phyloP scores from a whole-genome alignment of 2,329 filamentous ascomycete species.

The Triangularia setosa region DNA sequence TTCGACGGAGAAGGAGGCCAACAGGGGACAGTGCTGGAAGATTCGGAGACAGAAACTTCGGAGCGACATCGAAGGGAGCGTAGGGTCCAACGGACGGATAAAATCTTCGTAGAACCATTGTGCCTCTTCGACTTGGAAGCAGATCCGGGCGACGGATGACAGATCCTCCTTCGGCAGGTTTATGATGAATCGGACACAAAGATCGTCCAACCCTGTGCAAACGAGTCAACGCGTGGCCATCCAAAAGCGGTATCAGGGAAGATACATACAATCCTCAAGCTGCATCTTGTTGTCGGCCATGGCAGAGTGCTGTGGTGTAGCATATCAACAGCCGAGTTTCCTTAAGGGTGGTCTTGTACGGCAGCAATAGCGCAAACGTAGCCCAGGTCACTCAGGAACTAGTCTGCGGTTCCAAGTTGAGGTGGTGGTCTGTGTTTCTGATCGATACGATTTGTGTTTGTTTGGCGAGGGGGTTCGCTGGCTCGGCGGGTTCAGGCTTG shows the following conservation, averaged over 20 bases:
- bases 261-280: slow-evolving; percentile 75
- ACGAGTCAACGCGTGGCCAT: slow-evolving; percentile 16
- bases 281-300: slow-evolving; percentile 79
- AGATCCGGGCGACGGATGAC: slow-evolving; percentile 85
- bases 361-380: background rate
- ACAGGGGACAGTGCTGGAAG: slow-evolving; percentile 88
- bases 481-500: background rate
- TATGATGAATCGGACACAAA: slow-evolving; percentile 96
- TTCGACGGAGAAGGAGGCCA: slow-evolving; percentile 74
- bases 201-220: slow-evolving; percentile 81
- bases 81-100: slow-evolving; percentile 82
- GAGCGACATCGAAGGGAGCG: slow-evolving; percentile 78
- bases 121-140: slow-evolving; percentile 97
- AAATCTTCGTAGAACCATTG: slow-evolving; percentile 99
- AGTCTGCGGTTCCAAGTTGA: background rate
- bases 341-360: background rate
- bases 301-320: slow-evolving; percentile 45
- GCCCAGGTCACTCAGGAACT: background rate
- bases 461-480: background rate
- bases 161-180: slow-evolving; percentile 92
- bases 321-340: slow-evolving; percentile 47
- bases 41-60: slow-evolving; percentile 84
- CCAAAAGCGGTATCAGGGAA: slow-evolving; percentile 3
- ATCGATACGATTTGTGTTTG: background rate
- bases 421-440: background rate